phyloP scores from a whole-genome alignment of 176 grass and related monocot genomes.

The Rhynchospora breviuscula region DNA sequence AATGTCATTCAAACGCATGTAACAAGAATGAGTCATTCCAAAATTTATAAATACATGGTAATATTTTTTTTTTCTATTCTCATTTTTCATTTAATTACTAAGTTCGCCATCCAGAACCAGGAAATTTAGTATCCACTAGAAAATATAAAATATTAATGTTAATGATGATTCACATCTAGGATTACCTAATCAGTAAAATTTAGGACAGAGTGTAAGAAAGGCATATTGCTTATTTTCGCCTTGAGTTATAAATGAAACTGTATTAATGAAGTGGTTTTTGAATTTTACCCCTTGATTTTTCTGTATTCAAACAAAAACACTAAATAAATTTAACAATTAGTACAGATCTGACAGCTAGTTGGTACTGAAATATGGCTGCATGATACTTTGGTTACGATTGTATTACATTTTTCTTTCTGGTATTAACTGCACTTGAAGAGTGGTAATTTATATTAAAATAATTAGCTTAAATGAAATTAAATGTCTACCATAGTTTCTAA shows the following conservation, averaged over 20 bases:
- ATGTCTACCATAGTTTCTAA: background rate
- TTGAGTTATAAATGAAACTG: background rate
- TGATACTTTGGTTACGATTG: background rate
- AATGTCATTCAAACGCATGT: constrained; percentile 11
- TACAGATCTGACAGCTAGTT: background rate
- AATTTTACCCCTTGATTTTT: background rate
- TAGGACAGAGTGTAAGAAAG: background rate
- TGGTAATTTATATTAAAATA: too few species aligned
- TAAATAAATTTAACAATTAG: background rate
- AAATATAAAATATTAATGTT: background rate
- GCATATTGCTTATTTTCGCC: background rate
- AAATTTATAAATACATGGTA: constrained; percentile 16
- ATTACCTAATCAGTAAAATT: background rate
- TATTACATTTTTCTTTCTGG: background rate
- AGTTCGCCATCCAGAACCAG: background rate
- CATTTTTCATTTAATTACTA: background rate
- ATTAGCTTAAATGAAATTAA: background rate
- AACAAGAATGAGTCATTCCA: background rate
- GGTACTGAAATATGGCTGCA: background rate
- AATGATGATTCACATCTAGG: background rate
- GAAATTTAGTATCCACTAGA: background rate
- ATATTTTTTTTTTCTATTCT: background rate
- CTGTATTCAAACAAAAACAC: background rate
- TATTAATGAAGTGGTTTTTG: background rate
- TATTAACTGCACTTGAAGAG: too few species aligned